Evolutionary conservation across 148 eudicot species (phyloP), one percentile per base, ranked within the genome.

Genomic region (Gaultheria prostrata): DNA sequence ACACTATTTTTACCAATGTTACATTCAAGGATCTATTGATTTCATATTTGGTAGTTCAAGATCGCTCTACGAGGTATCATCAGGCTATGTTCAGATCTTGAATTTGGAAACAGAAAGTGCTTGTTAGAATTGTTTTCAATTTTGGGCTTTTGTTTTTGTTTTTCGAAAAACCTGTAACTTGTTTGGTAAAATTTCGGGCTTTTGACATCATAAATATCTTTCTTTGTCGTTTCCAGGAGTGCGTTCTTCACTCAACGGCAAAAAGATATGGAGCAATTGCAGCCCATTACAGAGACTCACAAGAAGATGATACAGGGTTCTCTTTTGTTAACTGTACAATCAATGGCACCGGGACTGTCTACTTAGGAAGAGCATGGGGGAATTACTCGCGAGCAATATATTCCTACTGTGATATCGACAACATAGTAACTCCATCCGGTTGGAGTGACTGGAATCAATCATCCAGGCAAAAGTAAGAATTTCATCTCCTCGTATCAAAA

Each of bases 291-390:
- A 85, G 98, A 84, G 88, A 90, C 56, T 61, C 90, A 13, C 84
- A 83, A 2, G 18, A 78, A 3, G 95, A 95, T 13, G 92, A 93
- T 53, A 92, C 98, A 0, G 98, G 98, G 18, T 97, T 93, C 85
- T 95, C 99, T 8, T 97, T 97, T 83, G 84, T 93, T 21, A 92
- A 95, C 84, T 97, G 98, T 56, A 90, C 91, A 1, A 89, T 97
- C 18, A 87, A 61, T n/a, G 98, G 98, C 70, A 86, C 89, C 1
- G 96, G 98, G 2, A 84, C 18, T 8, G 82, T 93, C 18, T 85
- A 82, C 83, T 71, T 95, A 84, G 99, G 98, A 33, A 86, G 98
- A 89, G 98, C 98, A 3, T 97, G 99, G 99, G 99, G 99, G 20
- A 84, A 87, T 11, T 95, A 95, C 87, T 91, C 99, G 26, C 84